A percentile compares a stretch with the other conserved stretches of the same genome.
Conservation (phyloP, 805 yeast species). For the Candida insectorum region DNA sequence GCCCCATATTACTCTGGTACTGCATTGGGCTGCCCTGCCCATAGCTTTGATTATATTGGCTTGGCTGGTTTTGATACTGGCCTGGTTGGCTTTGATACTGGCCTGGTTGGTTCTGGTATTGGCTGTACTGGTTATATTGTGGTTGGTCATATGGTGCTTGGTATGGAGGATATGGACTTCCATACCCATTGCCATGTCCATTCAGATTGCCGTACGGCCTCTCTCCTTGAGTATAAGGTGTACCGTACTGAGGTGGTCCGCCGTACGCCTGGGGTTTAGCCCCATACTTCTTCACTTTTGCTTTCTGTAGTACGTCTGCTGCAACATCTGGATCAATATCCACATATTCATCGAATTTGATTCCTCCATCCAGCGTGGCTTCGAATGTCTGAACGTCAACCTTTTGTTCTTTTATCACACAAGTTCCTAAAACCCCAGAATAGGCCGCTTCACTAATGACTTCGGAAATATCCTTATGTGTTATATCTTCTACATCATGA, state of each 20-base stretch:
- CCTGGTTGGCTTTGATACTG: neutral
- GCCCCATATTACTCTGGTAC: no score
- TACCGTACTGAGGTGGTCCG: no score
- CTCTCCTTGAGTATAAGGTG: no score
- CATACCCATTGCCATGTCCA: no score
- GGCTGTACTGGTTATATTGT: neutral
- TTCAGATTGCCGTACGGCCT: no score
- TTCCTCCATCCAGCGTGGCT: conserved; percentile 63
- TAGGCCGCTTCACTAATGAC: conserved; percentile 72
- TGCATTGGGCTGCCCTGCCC: no score
- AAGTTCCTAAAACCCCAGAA: conserved; percentile 70
- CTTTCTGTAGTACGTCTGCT: conserved; percentile 50
- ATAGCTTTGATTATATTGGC: no score
- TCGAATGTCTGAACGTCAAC: conserved; percentile 76
- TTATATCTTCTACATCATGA: conserved; percentile 35
- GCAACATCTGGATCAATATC: conserved; percentile 67
- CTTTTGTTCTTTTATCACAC: conserved; percentile 53
- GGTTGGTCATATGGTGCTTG: neutral
- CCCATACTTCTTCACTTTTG: conserved; percentile 30
- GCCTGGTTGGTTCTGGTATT: neutral
- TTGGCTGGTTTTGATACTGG: conserved; percentile 6
- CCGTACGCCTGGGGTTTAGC: no score
- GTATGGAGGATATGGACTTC: no score
- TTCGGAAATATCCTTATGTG: conserved; percentile 25
- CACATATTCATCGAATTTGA: conserved; percentile 80